These are phyloP conservation scores for Spinacia oleracea DNA, from an alignment of 179 eudicot genomes.

Conservation along the genomic window DNA sequence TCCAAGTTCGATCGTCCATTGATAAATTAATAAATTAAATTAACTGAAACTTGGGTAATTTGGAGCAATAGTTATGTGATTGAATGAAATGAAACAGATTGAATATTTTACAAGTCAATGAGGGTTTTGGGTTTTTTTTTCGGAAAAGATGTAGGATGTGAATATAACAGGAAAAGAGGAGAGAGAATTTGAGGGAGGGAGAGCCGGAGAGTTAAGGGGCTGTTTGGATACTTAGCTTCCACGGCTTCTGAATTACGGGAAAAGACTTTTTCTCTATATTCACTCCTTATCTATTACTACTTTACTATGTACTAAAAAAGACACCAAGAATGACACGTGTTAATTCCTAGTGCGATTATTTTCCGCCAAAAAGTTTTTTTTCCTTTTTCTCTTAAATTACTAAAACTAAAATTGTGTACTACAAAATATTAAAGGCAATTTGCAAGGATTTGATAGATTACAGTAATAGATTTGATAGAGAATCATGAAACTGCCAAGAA, in stretches of 20 bases:
- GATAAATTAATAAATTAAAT: not conserved
- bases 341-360: too few species aligned
- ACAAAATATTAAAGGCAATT: too few species aligned
- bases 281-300: too few species aligned
- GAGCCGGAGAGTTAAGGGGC: not conserved
- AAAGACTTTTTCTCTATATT: not conserved
- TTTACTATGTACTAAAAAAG: too few species aligned
- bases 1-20: constrained; percentile 39
- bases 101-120: constrained; percentile 18
- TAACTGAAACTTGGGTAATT: not conserved
- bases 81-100: not conserved
- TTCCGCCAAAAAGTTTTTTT: too few species aligned
- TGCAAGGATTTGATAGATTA: too few species aligned
- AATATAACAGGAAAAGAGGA: not conserved
- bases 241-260: constrained; percentile 2
- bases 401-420: too few species aligned
- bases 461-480: too few species aligned
- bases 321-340: too few species aligned
- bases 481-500: too few species aligned
- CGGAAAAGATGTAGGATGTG: not conserved
- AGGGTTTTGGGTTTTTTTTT: constrained; percentile 15
- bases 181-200: not conserved
- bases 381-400: too few species aligned
- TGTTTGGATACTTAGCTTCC: constrained; percentile 18
- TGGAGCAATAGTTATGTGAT: not conserved